Evolutionary conservation across 2,329 filamentous ascomycete species (phyloP).

Genomic region (Aureobasidium mangrovei): DNA sequence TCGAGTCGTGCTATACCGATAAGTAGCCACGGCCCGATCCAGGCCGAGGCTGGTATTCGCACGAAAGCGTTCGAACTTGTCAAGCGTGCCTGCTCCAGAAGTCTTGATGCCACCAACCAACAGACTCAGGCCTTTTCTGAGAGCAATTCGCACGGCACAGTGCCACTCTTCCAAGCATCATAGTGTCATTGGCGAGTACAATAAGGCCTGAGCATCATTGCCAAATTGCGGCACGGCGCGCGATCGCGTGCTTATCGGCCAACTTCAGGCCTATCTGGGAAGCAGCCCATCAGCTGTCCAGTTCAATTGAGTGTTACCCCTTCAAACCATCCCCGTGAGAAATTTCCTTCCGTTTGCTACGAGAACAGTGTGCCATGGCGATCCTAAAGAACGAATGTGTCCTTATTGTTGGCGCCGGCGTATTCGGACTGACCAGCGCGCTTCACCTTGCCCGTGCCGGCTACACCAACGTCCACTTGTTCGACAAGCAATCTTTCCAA

Average conservation of each 20-base stretch:
- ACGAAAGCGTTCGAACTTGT: no score
- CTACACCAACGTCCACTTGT: constrained; percentile 22
- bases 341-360: not conserved
- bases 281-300: not conserved
- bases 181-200: not conserved
- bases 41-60: no score
- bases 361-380: not conserved
- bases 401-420: constrained; percentile 35
- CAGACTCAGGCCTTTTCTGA: no score
- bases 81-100: no score
- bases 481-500: constrained; percentile 18
- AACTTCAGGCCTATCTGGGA: constrained; percentile 2
- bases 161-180: not conserved
- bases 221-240: not conserved
- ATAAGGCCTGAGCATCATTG: not conserved
- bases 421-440: constrained; percentile 37
- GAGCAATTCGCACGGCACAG: no score
- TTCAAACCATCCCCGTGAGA: no score
- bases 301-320: not conserved
- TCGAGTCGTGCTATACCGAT: not conserved
- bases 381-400: not conserved
- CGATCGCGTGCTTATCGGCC: not conserved
- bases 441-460: constrained; percentile 21
- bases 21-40: not conserved
- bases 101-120: no score